Evolutionary conservation across 768 basidiomycete genomes (phyloP).

Genomic region (Lentinula edodes): DNA sequence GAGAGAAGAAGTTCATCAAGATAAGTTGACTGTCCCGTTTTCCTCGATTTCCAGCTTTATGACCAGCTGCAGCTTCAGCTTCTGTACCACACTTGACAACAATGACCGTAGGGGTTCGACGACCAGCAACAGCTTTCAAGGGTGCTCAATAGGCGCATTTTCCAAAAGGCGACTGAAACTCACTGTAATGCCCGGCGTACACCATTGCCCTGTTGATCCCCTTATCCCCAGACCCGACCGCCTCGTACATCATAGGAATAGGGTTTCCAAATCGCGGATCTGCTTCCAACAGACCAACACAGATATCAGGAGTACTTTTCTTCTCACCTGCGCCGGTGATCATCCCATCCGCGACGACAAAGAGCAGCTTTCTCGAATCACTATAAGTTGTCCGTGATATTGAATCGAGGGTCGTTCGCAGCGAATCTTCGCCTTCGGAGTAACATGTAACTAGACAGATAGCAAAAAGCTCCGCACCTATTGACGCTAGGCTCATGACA

Average conservation of each 20-base stretch:
- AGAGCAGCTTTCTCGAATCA: constrained; percentile 86
- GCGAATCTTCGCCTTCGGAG: constrained; percentile 91
- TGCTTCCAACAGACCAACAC: constrained; percentile 84
- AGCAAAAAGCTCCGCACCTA: constrained; percentile 92
- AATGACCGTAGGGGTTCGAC: constrained; percentile 89
- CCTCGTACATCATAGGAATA: constrained; percentile 86
- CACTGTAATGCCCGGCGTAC: constrained; percentile 99
- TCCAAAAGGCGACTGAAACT: constrained; percentile 25
- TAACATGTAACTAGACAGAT: constrained; percentile 97
- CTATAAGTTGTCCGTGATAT: constrained; percentile 90
- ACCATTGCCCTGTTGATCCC: constrained; percentile 94
- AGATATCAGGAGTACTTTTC: constrained; percentile 92
- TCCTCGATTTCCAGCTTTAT: constrained; percentile 96
- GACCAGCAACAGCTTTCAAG: constrained; percentile 65
- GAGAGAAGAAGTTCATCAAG: constrained; percentile 99
- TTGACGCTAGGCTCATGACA: constrained; percentile 80
- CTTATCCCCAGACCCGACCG: constrained; percentile 88
- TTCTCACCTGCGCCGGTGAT: constrained; percentile 98
- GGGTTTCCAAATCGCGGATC: constrained; percentile 97
- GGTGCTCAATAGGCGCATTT: constrained; percentile 2
- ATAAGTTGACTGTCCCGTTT: constrained; percentile 98
- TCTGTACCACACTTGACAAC: constrained; percentile 97
- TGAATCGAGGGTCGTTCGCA: constrained; percentile 88
- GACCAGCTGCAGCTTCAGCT: constrained; percentile 70
- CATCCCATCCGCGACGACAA: constrained; percentile 97